These are phyloP conservation scores for Moesziomyces parantarcticus DNA, from an alignment of 1,284 basidiomycete genomes.

Conservation along the genomic window DNA sequence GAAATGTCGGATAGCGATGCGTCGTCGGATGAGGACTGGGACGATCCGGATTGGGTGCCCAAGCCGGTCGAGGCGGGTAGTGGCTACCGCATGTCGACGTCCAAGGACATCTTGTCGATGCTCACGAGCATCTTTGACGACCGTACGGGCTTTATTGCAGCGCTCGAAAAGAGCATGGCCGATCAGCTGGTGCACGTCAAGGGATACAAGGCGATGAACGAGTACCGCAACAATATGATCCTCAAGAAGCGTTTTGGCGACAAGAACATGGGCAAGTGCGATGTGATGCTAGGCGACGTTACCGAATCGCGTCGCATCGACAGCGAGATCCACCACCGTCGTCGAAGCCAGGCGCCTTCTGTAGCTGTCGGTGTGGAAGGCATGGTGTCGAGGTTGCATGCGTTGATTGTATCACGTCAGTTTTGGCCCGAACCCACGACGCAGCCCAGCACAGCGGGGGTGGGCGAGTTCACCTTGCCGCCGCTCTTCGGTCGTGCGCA, in stretches of 20 bases:
- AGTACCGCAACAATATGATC: conserved; percentile 64
- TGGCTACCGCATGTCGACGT: conserved; percentile 57
- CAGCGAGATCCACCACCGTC: conserved; percentile 33
- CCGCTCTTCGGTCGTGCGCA: conserved; percentile 46
- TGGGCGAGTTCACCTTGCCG: conserved; percentile 51
- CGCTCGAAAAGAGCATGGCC: conserved; percentile 63
- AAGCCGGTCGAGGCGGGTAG: conserved; percentile 56
- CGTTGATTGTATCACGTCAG: conserved; percentile 61
- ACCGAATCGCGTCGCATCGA: conserved; percentile 53
- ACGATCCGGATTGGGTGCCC: conserved; percentile 53
- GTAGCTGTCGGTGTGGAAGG: conserved; percentile 18
- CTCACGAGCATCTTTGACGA: conserved; percentile 66
- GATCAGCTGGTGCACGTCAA: conserved; percentile 59
- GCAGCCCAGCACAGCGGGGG: conserved; percentile 11
- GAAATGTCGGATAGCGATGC: conserved; percentile 36
- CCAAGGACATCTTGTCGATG: conserved; percentile 63
- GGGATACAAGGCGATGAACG: conserved; percentile 54
- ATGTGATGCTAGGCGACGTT: conserved; percentile 66
- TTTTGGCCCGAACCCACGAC: conserved; percentile 62
- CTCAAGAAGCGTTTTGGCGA: conserved; percentile 65
- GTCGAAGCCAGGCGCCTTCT: background rate
- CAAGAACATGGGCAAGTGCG: conserved; percentile 60
- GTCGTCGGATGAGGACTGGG: conserved; percentile 48
- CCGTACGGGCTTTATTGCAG: conserved; percentile 58
- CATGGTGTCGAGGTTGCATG: conserved; percentile 49